phyloP scores from a whole-genome alignment of 2,329 filamentous ascomycete species.

The Aspergillus spinulosporus region DNA sequence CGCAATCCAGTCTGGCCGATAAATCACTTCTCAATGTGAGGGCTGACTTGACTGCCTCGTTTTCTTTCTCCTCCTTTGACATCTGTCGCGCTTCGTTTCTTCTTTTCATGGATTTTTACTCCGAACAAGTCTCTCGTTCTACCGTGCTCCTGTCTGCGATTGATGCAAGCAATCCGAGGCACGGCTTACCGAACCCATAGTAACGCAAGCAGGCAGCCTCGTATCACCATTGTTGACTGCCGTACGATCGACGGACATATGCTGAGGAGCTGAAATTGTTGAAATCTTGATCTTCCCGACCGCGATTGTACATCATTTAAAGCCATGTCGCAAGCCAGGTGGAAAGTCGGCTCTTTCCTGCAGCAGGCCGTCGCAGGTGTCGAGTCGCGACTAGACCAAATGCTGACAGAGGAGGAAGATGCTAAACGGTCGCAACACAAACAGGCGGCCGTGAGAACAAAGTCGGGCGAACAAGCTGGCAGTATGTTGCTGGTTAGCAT shows the following conservation, averaged over 20 bases:
- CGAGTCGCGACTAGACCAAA: slow-evolving; percentile 87
- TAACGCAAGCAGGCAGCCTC: slow-evolving; percentile 18
- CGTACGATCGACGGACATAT: neutral
- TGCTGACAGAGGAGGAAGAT: slow-evolving; percentile 72
- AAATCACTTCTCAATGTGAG: slow-evolving; percentile 19
- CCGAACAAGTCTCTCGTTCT: slow-evolving; percentile 15
- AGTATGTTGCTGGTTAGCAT: slow-evolving; percentile 28
- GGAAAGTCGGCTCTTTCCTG: slow-evolving; percentile 70
- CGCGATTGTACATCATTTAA: neutral
- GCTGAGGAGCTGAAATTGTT: neutral
- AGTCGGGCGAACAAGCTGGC: slow-evolving; percentile 41
- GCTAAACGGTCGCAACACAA: slow-evolving; percentile 26
- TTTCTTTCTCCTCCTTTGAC: neutral
- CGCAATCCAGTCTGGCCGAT: slow-evolving; percentile 18
- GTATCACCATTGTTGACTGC: slow-evolving; percentile 7
- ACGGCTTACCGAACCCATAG: slow-evolving; percentile 7
- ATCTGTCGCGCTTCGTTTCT: neutral
- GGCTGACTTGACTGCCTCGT: slow-evolving; percentile 3
- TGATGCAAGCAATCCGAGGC: slow-evolving; percentile 7
- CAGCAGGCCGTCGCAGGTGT: slow-evolving; percentile 91
- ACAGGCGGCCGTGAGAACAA: slow-evolving; percentile 29
- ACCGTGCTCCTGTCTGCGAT: slow-evolving; percentile 9
- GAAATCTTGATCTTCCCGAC: neutral
- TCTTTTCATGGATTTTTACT: slow-evolving; percentile 12
- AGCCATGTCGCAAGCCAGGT: slow-evolving; percentile 53